phyloP scores from a whole-genome alignment of 2,329 filamentous ascomycete genomes.

The Verticillium dahliae region DNA sequence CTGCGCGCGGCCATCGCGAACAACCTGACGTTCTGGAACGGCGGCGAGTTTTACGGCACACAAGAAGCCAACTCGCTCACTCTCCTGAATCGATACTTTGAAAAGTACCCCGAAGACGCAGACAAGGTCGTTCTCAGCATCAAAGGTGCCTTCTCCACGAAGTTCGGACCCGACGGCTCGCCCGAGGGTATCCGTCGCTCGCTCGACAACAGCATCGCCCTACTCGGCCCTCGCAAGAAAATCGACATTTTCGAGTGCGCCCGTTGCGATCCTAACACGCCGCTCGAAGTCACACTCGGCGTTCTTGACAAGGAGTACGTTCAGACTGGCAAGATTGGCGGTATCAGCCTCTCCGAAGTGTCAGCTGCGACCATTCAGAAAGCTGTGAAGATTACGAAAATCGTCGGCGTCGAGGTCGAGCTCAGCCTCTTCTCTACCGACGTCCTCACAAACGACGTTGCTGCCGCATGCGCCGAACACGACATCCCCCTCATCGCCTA shows the following conservation, averaged over 20 bases:
- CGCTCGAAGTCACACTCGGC: slow-evolving; percentile 35
- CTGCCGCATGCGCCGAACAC: slow-evolving; percentile 51
- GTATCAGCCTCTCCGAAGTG: slow-evolving; percentile 46
- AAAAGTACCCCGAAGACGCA: slow-evolving; percentile 56
- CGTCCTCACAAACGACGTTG: slow-evolving; percentile 42
- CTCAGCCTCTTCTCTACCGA: slow-evolving; percentile 43
- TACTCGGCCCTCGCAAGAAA: slow-evolving; percentile 48
- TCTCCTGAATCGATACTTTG: slow-evolving; percentile 56
- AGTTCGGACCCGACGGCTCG: slow-evolving; percentile 39
- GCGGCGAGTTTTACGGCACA: slow-evolving; percentile 58
- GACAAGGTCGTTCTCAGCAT: slow-evolving; percentile 54
- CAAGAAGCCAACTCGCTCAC: slow-evolving; percentile 52
- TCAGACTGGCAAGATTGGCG: slow-evolving; percentile 43
- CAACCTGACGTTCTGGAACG: slow-evolving; percentile 52
- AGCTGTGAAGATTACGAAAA: slow-evolving; percentile 34
- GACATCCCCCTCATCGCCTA: slow-evolving; percentile 67
- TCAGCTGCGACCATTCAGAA: slow-evolving; percentile 40
- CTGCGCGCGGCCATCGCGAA: slow-evolving; percentile 44
- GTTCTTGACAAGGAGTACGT: slow-evolving; percentile 41
- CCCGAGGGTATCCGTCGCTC: slow-evolving; percentile 48
- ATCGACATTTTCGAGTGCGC: slow-evolving; percentile 56
- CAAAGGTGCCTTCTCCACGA: slow-evolving; percentile 46
- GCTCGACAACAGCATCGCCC: slow-evolving; percentile 47
- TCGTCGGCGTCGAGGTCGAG: slow-evolving; percentile 47
- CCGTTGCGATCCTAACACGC: slow-evolving; percentile 44